Conservation (phyloP, 2,329 filamentous ascomycete species). For the Sporothrix pseudoabietina region DNA sequence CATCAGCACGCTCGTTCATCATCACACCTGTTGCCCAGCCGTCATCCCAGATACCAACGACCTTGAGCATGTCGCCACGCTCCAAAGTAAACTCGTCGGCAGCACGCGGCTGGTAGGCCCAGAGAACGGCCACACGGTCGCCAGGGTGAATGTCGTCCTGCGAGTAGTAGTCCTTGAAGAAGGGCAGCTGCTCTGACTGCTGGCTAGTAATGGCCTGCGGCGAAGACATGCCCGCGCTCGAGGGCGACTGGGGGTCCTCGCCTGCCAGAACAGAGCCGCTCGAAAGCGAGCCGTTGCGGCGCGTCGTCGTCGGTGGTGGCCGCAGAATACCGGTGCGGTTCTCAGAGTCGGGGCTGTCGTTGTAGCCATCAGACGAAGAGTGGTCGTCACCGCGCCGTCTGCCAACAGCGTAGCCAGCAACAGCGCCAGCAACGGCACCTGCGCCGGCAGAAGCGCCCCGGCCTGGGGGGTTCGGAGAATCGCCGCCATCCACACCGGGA, state of each 20-base stretch:
- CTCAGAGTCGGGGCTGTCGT: constrained; percentile 71
- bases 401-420: constrained; percentile 52
- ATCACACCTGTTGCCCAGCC: constrained; percentile 96
- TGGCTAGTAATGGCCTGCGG: constrained; percentile 81
- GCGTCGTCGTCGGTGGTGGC: constrained; percentile 60
- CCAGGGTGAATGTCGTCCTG: constrained; percentile 92
- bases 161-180: constrained; percentile 99
- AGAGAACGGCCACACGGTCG: constrained; percentile 86
- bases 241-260: constrained; percentile 73
- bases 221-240: constrained; percentile 76
- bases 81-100: constrained; percentile 92
- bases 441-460: constrained; percentile 46
- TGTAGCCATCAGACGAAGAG: constrained; percentile 73
- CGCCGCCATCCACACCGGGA: constrained; percentile 54
- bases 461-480: constrained; percentile 59
- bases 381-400: constrained; percentile 55
- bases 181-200: constrained; percentile 91
- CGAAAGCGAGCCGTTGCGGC: constrained; percentile 85
- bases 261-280: constrained; percentile 75
- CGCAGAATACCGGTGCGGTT: constrained; percentile 58
- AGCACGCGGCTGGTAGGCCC: constrained; percentile 95
- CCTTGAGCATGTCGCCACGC: constrained; percentile 95
- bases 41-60: constrained; percentile 98
- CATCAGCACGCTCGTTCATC: constrained; percentile 78
- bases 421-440: constrained; percentile 51